Conservation (phyloP, 371 early-diverging fungal species). For the Batkoa obscura region DNA sequence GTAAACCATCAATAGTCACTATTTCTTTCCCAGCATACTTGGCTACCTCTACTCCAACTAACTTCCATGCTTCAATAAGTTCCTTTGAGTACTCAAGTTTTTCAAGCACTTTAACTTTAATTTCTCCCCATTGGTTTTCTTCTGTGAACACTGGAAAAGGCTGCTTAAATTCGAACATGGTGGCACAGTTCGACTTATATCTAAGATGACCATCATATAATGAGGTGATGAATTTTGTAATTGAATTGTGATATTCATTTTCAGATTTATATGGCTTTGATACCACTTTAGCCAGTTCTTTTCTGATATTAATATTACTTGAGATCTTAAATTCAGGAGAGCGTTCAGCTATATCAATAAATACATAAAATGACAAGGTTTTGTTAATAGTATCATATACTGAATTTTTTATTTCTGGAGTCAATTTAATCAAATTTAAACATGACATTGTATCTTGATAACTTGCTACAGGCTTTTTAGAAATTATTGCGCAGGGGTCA, state of each 20-base stretch:
- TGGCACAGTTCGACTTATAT: neutral
- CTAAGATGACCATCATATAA: neutral
- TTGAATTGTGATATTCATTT: neutral
- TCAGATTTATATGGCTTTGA: neutral
- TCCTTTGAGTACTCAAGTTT: neutral
- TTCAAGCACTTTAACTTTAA: neutral
- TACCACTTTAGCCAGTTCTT: neutral
- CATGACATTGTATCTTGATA: too few species aligned
- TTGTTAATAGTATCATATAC: too few species aligned
- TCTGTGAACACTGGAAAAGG: neutral
- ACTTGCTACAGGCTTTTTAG: too few species aligned
- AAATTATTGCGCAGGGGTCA: too few species aligned
- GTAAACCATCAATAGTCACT: neutral
- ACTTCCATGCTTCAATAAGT: neutral
- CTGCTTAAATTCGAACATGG: neutral
- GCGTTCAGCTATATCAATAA: neutral
- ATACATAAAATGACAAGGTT: slow-evolving; percentile 1
- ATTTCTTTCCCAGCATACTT: slow-evolving; percentile 1
- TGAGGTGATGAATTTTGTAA: neutral
- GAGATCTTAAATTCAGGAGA: neutral
- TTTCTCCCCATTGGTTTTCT: neutral
- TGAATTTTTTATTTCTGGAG: too few species aligned
- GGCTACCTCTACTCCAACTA: neutral
- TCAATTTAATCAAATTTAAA: too few species aligned
- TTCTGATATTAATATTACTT: neutral